These are phyloP conservation scores for Geotrichum candidum DNA, from an alignment of 1,139 yeast genomes.

Conservation along the genomic window DNA sequence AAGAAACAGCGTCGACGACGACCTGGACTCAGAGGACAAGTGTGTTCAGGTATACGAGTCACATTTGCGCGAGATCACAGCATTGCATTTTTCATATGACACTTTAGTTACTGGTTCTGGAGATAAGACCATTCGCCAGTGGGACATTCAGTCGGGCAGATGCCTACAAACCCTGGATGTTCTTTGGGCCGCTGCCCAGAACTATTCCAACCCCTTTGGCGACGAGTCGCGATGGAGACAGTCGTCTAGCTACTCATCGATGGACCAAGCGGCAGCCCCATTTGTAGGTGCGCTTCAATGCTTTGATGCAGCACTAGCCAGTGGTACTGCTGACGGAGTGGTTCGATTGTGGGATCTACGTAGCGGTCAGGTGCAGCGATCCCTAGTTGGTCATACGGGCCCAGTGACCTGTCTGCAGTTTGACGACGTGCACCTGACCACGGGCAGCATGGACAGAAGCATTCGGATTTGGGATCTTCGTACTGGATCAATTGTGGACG, in stretches of 20 bases:
- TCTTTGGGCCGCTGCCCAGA: constrained; percentile 47
- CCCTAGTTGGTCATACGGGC: constrained; percentile 64
- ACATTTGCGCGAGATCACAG: constrained; percentile 60
- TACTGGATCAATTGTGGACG: constrained; percentile 55
- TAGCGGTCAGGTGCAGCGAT: constrained; percentile 59
- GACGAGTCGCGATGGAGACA: constrained; percentile 25
- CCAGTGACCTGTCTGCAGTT: constrained; percentile 65
- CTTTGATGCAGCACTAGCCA: constrained; percentile 64
- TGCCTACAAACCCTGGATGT: constrained; percentile 59
- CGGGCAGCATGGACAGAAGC: constrained; percentile 61
- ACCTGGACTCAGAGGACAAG: constrained; percentile 26
- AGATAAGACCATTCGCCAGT: constrained; percentile 53
- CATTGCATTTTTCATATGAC: constrained; percentile 46
- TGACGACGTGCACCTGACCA: constrained; percentile 55
- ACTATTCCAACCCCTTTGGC: constrained; percentile 17
- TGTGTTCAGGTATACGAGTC: constrained; percentile 50
- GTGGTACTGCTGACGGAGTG: constrained; percentile 71
- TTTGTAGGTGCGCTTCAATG: constrained; percentile 58
- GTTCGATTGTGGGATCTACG: constrained; percentile 74
- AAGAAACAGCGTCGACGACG: constrained; percentile 26
- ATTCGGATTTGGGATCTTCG: constrained; percentile 68
- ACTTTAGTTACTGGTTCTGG: constrained; percentile 54
- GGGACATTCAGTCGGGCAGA: constrained; percentile 54
- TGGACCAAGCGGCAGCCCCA: constrained; percentile 27
- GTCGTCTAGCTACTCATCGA: constrained; percentile 8